Evolutionary conservation across 805 yeast genomes (phyloP).

Genomic region (Starmerella cellae): DNA sequence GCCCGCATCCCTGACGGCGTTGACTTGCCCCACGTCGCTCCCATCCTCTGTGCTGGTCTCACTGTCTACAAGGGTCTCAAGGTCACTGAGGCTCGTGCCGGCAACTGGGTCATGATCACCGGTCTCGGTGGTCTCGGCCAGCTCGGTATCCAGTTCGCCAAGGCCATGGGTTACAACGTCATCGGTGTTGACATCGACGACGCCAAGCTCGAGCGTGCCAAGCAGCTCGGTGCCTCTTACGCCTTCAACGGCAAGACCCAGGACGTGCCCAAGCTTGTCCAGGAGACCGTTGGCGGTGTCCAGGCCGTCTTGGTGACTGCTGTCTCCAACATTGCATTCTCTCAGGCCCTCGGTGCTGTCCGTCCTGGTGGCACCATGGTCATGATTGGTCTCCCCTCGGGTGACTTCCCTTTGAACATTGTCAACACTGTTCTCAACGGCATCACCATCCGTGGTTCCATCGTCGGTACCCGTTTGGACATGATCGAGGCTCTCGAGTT

Average conservation of each 20-base stretch:
- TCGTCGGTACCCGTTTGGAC: constrained; percentile 83
- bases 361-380: constrained; percentile 60
- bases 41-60: constrained; percentile 82
- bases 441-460: constrained; percentile 62
- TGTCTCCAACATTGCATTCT: constrained; percentile 54
- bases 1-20: constrained; percentile 63
- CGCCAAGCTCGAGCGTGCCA: constrained; percentile 43
- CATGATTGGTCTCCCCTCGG: constrained; percentile 67
- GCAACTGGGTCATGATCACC: constrained; percentile 63
- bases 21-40: constrained; percentile 64
- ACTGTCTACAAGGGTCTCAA: constrained; percentile 84
- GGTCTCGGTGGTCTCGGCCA: constrained; percentile 76
- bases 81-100: constrained; percentile 56
- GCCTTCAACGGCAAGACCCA: constrained; percentile 41
- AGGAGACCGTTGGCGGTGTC: constrained; percentile 58
- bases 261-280: constrained; percentile 37
- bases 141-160: constrained; percentile 60
- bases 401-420: constrained; percentile 58
- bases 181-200: constrained; percentile 61
- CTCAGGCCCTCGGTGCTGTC: constrained; percentile 45
- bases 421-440: constrained; percentile 64
- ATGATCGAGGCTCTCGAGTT: constrained; percentile 69
- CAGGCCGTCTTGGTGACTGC: constrained; percentile 68
- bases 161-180: constrained; percentile 63
- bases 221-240: constrained; percentile 52